Evolutionary conservation across 768 basidiomycete species (phyloP).

Genomic region (Heimioporus sp.): DNA sequence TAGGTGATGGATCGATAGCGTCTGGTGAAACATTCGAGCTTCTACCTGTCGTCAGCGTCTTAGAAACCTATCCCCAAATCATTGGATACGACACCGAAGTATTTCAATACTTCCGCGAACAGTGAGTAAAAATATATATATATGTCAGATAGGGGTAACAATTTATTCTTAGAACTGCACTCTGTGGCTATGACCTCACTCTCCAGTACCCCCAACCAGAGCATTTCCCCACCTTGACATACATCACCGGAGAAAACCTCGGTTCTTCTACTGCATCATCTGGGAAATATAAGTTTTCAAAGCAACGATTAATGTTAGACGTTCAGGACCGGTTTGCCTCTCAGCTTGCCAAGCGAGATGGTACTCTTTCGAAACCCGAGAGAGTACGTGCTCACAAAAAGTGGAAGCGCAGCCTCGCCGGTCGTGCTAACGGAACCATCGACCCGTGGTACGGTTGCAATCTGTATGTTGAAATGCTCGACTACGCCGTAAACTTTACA

Average conservation of each 20-base stretch:
- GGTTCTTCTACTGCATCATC: not conserved
- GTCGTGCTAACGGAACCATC: constrained; percentile 52
- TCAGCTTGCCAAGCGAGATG: constrained; percentile 22
- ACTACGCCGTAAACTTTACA: constrained; percentile 72
- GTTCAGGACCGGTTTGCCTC: constrained; percentile 18
- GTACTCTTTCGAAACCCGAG: constrained; percentile 22
- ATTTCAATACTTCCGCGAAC: constrained; percentile 64
- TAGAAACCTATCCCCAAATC: constrained; percentile 75
- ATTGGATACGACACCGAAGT: constrained; percentile 70
- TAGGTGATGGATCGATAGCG: constrained; percentile 65
- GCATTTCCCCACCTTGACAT: constrained; percentile 39
- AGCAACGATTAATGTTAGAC: constrained; percentile 20
- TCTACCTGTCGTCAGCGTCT: constrained; percentile 54
- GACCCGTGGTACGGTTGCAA: constrained; percentile 68
- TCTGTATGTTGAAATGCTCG: constrained; percentile 60
- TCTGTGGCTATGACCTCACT: constrained; percentile 66
- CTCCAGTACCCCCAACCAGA: constrained; percentile 66
- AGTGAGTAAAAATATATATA: constrained; percentile 42
- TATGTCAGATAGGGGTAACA: not conserved
- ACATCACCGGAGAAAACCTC: constrained; percentile 15
- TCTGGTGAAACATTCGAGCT: constrained; percentile 50
- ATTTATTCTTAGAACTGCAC: constrained; percentile 41
- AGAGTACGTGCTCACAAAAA: constrained; percentile 22
- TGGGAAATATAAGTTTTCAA: constrained; percentile 21
- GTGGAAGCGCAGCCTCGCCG: constrained; percentile 47